Evolutionary conservation across 305 asterid species (phyloP), one percentile per base, ranked within the genome.

Genomic region (Solanum aculeatissimum): DNA sequence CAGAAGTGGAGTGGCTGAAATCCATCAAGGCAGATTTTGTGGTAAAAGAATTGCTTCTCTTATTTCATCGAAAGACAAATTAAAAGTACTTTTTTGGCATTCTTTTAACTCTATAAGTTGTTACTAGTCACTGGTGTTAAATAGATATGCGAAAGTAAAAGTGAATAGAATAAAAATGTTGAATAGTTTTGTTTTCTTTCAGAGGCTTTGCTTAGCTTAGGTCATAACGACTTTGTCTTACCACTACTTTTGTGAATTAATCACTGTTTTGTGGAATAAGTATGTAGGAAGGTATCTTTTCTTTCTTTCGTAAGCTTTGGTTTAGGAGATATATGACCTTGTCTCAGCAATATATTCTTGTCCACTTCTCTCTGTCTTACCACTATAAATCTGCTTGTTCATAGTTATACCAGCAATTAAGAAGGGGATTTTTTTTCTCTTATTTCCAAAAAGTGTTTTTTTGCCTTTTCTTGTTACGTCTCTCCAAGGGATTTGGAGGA

Each of bases 1-100:
- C 93, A 2, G 99, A 95, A 91, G 98, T 95, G 81, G 93, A 92
- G 93, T 97, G 99, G 98, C 94, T 97, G 70, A 93, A 92, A 85
- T 95, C 98, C 87, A 92, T 95, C 91, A 93, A 93, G 88, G 97
- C 97, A 29, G 98, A 97, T 81, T 87, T 97, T 87, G 99, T 95
- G 98, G 99, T 97, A 93, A 85, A n/a, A 27, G 54, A 70, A 54
- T 40, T 70, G 68, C 38, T 38, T 38, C 21, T 51, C 2, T 32
- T 80, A 19, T 29, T 42, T 15, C 38, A 51, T 84, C 53, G 35
- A 38, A 38, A 35, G 40, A 13, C 29, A 85, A 54, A 54, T 51
- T 51, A 25, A 15, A 47, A 35, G 23, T 43, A 51, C 79, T 66
- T 32, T 51, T 0, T 35, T 83, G 54, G 7, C 68, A 19, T 51